Evolutionary conservation across 257 asterid genomes (phyloP), one percentile per base, ranked within the genome.

Genomic region (Solanum paucissectum): DNA sequence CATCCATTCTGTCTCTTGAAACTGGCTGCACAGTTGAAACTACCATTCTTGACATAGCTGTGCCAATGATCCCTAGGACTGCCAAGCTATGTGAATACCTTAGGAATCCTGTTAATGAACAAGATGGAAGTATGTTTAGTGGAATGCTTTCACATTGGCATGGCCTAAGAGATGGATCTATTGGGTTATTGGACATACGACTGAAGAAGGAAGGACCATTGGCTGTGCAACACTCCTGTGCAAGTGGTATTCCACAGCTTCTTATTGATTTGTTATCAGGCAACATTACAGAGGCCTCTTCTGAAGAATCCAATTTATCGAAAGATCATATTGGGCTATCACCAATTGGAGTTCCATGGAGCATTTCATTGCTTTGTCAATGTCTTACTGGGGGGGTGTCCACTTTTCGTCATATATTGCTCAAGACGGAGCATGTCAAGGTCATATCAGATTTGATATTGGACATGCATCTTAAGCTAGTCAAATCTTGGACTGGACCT

Each of bases 141-240:
- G 92, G 95, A 84, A 90, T 90, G 93, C 94, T 97, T 77, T 97
- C 99, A n/a, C 87, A 92, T 91, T 92, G 96, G 94, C 96, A 95
- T 90, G 99, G 99, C 25, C 87, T 95, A 72, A 92, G 96, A 86
- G 99, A 97, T 92, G 99, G 99, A 44, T 95, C 94, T 87, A 90
- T 96, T 87, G 99, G 99, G 89, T 89, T 97, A 89, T 87, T 97
- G 93, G 96, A 95, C 89, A 91, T 96, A 89, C 93, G 98, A 90
- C 88, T 97, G 91, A 95, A 91, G 90, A 94, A 98, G 98, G 99
- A 98, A 90, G 99, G 99, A 77, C 98, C 99, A 87, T 83, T 96
- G 89, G 98, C 99, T 89, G 98, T 96, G 88, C 99, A 97, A 87
- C 99, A 97, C 88, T 91, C 95, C 87, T 97, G 99, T 90, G 99